phyloP scores from a whole-genome alignment of 1,139 yeast genomes.

The Geotrichum histeridarum region DNA sequence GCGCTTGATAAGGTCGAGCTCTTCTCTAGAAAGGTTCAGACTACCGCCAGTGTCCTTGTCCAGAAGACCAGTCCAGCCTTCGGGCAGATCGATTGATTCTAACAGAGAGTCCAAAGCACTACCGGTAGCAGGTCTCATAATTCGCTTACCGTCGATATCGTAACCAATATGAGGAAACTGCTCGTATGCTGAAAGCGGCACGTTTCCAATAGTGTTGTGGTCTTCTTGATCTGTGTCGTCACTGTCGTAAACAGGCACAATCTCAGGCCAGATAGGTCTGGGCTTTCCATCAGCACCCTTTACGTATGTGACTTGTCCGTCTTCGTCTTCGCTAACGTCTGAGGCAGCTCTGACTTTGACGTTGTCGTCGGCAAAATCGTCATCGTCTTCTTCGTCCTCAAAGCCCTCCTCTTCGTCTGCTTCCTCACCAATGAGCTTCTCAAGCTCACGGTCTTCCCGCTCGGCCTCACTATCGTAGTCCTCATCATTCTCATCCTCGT shows the following conservation, averaged over 20 bases:
- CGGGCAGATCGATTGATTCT: slow-evolving; percentile 88
- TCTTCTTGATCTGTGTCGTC: slow-evolving; percentile 89
- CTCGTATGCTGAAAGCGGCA: slow-evolving; percentile 89
- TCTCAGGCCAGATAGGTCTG: slow-evolving; percentile 77
- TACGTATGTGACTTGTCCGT: slow-evolving; percentile 27
- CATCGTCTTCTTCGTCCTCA: slow-evolving; percentile 20
- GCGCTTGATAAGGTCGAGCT: slow-evolving; percentile 79
- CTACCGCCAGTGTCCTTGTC: slow-evolving; percentile 89
- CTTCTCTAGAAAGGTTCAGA: slow-evolving; percentile 81
- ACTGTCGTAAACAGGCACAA: slow-evolving; percentile 85
- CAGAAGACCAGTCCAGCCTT: slow-evolving; percentile 96
- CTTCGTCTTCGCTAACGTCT: slow-evolving; percentile 16
- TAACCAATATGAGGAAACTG: slow-evolving; percentile 97
- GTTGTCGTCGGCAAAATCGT: slow-evolving; percentile 25
- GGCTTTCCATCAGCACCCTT: slow-evolving; percentile 70
- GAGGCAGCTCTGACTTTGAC: slow-evolving; percentile 21
- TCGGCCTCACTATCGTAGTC: slow-evolving; percentile 26
- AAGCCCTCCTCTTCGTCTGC: slow-evolving; percentile 24
- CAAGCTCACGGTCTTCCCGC: slow-evolving; percentile 27
- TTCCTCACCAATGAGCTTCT: slow-evolving; percentile 26
- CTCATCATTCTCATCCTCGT: slow-evolving; percentile 17
- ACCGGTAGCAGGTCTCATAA: slow-evolving; percentile 98
- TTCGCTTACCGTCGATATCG: slow-evolving; percentile 93
- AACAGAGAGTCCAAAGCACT: slow-evolving; percentile 85
- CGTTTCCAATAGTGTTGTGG: slow-evolving; percentile 83